phyloP scores from a whole-genome alignment of 208 protist species.

The Blastocrithidia nonstop region DNA sequence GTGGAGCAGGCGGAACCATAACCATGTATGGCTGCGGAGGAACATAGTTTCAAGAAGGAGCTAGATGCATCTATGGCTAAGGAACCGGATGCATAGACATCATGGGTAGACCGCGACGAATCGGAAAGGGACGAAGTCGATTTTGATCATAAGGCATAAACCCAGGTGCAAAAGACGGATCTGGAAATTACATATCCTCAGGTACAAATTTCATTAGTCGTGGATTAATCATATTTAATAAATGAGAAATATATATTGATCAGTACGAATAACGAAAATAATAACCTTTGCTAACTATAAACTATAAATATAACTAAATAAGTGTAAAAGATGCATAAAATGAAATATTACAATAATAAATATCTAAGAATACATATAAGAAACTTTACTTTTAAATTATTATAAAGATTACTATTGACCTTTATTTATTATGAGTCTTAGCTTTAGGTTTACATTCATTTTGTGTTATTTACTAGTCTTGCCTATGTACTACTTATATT shows the following conservation, averaged over 20 bases:
- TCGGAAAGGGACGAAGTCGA: too few species aligned
- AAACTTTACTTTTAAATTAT: background rate
- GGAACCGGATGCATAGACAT: too few species aligned
- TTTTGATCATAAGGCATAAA: too few species aligned
- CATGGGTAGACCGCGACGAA: too few species aligned
- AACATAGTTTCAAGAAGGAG: too few species aligned
- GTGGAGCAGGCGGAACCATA: too few species aligned
- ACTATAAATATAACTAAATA: background rate
- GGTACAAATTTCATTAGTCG: background rate
- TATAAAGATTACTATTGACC: background rate
- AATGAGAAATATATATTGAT: slow-evolving; percentile 2
- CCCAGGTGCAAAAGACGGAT: background rate
- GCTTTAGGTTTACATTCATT: too few species aligned
- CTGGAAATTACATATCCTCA: background rate
- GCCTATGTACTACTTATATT: too few species aligned
- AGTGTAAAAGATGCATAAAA: background rate
- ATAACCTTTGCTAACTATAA: background rate
- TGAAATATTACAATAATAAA: slow-evolving; percentile 2
- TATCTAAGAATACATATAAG: background rate
- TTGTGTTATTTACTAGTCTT: too few species aligned
- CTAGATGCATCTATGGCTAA: too few species aligned
- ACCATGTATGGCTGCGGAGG: too few species aligned
- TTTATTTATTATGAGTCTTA: too few species aligned
- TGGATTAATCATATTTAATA: background rate
- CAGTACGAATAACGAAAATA: background rate